Conservation (phyloP, 2,329 filamentous ascomycete species). For the Aspergillus sp. region DNA sequence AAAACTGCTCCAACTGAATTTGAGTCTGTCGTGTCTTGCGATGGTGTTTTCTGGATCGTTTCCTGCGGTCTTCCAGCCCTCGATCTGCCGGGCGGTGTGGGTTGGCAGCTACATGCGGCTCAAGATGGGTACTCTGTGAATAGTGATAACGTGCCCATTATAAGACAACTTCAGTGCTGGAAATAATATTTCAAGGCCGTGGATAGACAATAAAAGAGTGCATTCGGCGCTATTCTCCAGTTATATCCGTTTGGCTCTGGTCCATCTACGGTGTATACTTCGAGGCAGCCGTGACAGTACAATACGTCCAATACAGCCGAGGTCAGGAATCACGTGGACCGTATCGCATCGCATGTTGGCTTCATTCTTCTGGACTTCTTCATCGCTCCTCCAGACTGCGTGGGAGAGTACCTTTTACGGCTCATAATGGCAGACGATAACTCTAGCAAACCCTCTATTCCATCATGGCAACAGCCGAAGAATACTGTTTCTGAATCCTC, state of each 20-base stretch:
- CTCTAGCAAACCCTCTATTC: constrained; percentile 29
- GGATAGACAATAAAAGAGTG: no score
- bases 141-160: no score
- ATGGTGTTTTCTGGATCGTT: neutral
- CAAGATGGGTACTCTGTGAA: no score
- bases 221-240: no score
- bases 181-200: no score
- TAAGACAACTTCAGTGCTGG: no score
- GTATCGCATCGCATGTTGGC: constrained; percentile 1
- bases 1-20: neutral
- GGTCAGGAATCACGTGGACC: constrained; percentile 8
- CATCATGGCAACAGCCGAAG: constrained; percentile 36
- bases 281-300: neutral
- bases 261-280: no score
- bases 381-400: neutral
- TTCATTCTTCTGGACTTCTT: neutral
- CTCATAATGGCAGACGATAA: constrained; percentile 26
- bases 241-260: no score
- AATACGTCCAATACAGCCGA: constrained; percentile 11
- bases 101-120: no score
- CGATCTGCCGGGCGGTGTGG: neutral
- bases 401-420: neutral
- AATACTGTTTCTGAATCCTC: constrained; percentile 8
- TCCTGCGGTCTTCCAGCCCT: neutral
- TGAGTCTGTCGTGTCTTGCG: neutral